Base-by-base conservation (phyloP, 257 asterid species). In the Prunella vulgaris region DNA sequence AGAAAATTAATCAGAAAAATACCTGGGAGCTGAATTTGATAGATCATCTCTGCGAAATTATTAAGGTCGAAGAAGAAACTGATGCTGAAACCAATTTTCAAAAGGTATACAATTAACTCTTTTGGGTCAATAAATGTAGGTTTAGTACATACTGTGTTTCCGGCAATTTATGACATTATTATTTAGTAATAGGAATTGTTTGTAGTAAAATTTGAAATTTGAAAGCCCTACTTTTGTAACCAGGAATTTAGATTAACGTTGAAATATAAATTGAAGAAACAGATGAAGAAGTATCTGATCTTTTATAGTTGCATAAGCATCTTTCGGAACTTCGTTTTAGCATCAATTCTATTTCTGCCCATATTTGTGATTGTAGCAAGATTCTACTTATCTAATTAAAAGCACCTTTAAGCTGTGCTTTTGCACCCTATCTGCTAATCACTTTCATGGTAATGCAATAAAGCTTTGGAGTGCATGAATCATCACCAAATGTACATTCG, bases 1-100 rank as follows among this genome's bases (percentile, higher is more conserved):
- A 90, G 98, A 93, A 90, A 88, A 93, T 90, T 68, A 90, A 83
- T 76, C 97, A 90, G 82, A 93, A 93, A 78, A 93, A 93, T 60
- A 90, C 98, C 1, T 93, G 98, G 97, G 98, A 90, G 88, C 92
- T 93, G 76, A 86, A 80, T 79, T 75, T 93, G 83, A 93, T 93
- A 35, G 97, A 93, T 71, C 96, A 93, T 78, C 88, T 93, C 49
- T 76, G 88, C 72, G 97, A 93, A 68, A 83, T 93, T 52, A 74
- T 90, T 54, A 88, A 84, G 78, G 93, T 87, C 28, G 98, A 88
- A 75, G 95, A 86, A 73, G 97, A 88, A 70, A 85, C 78, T 81
- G 97, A 87, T 32, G 72, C 80, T 0, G 95, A 90, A 83, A 93
- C 98, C 77, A 93, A 93, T 77, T 93, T 93, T 76, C 97, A 90